A percentile compares a stretch with the other conserved stretches of the same genome.
These are phyloP conservation scores for Trichoderma gamsii DNA, from an alignment of 495 filamentous ascomycete genomes.

Conservation along the genomic window DNA sequence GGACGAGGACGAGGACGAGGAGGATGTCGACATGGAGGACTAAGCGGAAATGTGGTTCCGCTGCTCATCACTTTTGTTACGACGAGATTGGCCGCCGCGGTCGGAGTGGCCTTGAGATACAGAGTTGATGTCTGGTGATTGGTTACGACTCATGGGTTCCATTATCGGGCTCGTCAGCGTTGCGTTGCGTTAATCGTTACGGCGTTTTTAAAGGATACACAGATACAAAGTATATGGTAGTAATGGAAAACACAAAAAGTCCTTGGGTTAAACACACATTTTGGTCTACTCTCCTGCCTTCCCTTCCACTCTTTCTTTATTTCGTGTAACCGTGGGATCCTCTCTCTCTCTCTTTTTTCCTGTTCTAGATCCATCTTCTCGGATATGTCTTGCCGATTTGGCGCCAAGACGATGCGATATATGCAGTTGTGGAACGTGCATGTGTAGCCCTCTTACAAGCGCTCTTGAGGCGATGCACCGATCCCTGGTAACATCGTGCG, in stretches of 20 bases:
- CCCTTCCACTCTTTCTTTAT: no score
- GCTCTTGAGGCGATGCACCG: background rate
- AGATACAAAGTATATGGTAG: background rate
- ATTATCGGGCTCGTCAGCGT: slow-evolving; percentile 5
- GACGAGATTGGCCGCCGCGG: background rate
- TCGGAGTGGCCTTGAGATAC: slow-evolving; percentile 8
- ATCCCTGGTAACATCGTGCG: background rate
- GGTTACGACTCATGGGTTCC: slow-evolving; percentile 1
- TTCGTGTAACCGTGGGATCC: no score
- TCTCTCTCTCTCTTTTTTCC: no score
- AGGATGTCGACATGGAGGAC: slow-evolving; percentile 47
- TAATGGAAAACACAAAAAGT: slow-evolving; percentile 6
- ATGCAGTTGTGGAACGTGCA: background rate
- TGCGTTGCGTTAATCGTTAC: slow-evolving; percentile 4
- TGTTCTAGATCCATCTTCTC: no score
- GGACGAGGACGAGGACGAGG: slow-evolving; percentile 36
- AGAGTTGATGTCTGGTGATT: slow-evolving; percentile 1
- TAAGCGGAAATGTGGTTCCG: slow-evolving; percentile 23
- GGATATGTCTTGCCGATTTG: no score
- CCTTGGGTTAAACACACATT: background rate
- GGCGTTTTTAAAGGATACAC: slow-evolving; percentile 12
- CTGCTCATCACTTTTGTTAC: background rate
- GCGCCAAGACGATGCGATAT: background rate
- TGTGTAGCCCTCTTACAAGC: no score
- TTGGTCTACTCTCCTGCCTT: no score